phyloP scores from a whole-genome alignment of 2,329 filamentous ascomycete genomes.

The Aureobasidium uvarum region DNA sequence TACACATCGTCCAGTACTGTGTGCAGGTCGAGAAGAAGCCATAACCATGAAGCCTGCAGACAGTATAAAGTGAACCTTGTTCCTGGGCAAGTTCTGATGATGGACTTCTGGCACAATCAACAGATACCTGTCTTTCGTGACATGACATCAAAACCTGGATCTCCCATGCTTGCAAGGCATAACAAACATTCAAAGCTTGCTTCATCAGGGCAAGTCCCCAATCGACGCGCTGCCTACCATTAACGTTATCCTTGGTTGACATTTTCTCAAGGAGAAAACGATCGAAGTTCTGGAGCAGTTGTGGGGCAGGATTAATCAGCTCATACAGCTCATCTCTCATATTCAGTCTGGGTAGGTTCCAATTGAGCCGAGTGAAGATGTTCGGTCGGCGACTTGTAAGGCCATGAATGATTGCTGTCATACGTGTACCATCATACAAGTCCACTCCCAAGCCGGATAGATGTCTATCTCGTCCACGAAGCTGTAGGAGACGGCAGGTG shows the following conservation, averaged over 20 bases:
- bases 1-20: conserved; percentile 19
- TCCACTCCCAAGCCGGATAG: neutral
- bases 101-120: neutral
- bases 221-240: neutral
- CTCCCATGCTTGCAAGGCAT: neutral
- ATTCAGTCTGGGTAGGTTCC: neutral
- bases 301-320: neutral
- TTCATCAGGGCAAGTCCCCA: neutral
- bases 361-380: neutral
- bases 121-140: neutral
- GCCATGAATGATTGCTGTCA: neutral
- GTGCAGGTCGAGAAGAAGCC: conserved; percentile 6
- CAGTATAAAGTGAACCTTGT: neutral
- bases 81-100: neutral
- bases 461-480: neutral
- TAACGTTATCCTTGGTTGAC: too few species aligned
- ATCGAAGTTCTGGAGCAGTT: neutral
- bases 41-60: neutral
- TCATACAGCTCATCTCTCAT: conserved; percentile 6
- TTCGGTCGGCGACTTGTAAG: neutral
- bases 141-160: neutral
- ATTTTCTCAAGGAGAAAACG: fast-evolving
- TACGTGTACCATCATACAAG: neutral
- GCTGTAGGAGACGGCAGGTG: conserved; percentile 9
- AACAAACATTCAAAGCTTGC: neutral